phyloP scores from a whole-genome alignment of 805 yeast genomes.

The Cyberlindnera euphorbiae region DNA sequence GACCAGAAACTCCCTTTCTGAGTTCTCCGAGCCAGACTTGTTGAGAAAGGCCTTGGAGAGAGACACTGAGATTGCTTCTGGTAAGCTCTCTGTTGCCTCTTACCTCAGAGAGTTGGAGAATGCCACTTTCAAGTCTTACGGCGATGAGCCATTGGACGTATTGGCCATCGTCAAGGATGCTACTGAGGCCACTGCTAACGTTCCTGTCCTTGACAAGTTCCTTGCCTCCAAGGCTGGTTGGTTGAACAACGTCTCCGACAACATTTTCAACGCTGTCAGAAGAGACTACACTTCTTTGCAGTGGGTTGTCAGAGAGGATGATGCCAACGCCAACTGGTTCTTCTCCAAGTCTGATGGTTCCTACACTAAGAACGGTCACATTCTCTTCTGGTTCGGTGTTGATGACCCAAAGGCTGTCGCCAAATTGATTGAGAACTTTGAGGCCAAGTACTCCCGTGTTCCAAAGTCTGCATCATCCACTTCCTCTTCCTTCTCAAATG shows the following conservation, averaged over 20 bases:
- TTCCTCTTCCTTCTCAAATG: slow-evolving; percentile 33
- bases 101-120: slow-evolving; percentile 70
- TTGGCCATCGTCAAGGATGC: slow-evolving; percentile 74
- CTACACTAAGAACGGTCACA: slow-evolving; percentile 80
- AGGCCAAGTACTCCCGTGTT: slow-evolving; percentile 29
- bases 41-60: slow-evolving; percentile 72
- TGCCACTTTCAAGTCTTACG: slow-evolving; percentile 66
- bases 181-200: slow-evolving; percentile 29
- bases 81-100: slow-evolving; percentile 70
- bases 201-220: slow-evolving; percentile 79
- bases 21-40: slow-evolving; percentile 68
- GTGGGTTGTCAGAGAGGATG: slow-evolving; percentile 90
- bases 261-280: slow-evolving; percentile 77
- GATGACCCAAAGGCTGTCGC: slow-evolving; percentile 57
- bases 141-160: slow-evolving; percentile 95
- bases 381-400: slow-evolving; percentile 93
- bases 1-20: slow-evolving; percentile 62
- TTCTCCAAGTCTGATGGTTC: slow-evolving; percentile 94
- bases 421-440: slow-evolving; percentile 55
- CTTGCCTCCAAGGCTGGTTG: slow-evolving; percentile 87
- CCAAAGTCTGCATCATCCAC: slow-evolving; percentile 27
- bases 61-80: slow-evolving; percentile 70
- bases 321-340: slow-evolving; percentile 86
- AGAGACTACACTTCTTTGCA: slow-evolving; percentile 70
- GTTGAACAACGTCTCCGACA: slow-evolving; percentile 96